Evolutionary conservation across 2,329 filamentous ascomycete genomes (phyloP), one percentile per base, ranked within the genome.

Genomic region (Macrophomina pseudophaseolina): DNA sequence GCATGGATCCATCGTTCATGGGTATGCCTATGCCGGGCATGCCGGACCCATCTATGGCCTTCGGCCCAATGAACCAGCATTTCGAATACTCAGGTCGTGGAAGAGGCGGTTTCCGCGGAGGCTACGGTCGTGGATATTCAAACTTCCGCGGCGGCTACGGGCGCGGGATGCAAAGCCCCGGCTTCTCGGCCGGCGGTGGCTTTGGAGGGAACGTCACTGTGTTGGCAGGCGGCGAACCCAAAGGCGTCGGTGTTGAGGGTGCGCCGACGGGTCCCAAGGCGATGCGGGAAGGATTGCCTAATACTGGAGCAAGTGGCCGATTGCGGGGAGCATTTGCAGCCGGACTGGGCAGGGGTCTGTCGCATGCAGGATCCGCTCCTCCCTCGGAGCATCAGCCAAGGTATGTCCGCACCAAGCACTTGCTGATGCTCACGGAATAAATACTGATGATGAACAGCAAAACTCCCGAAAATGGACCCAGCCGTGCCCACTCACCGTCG

Each of bases 261-360:
- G 95, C 95, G 33, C 95, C 95, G 33, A 97, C 91, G 65, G 95
- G 94, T 9, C 95, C 95, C 56, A 94, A 95, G 80, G 95, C 95
- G 18, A 97, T 98, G 92, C 87, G 94, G 69, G 91, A 95, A 79
- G 93, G 93, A 35, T 83, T 93, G 11, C 91, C 92, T 62, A 96
- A 96, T 77, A 94, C 90, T 66, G 92, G 91, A 71, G 86, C 91
- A 64, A 86, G 89, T 70, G 87, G 91, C 72, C 79, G 84, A 76
- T 89, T 76, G 52, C 66, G 66, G 46, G 38, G 52, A 18, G 58
- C 51, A 3, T 68, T 66, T 12, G 28, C n/a, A 9, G 58, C 48
- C 5, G 54, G 53, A 8, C 11, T 18, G 9, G 58, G 65, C 14
- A 52, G 33, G 46, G 38, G 59, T 23, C 16, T 51, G 35, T 28